These are phyloP conservation scores for Calonectria pseudoturangicola DNA, from an alignment of 2,329 filamentous ascomycete species.

Conservation along the genomic window DNA sequence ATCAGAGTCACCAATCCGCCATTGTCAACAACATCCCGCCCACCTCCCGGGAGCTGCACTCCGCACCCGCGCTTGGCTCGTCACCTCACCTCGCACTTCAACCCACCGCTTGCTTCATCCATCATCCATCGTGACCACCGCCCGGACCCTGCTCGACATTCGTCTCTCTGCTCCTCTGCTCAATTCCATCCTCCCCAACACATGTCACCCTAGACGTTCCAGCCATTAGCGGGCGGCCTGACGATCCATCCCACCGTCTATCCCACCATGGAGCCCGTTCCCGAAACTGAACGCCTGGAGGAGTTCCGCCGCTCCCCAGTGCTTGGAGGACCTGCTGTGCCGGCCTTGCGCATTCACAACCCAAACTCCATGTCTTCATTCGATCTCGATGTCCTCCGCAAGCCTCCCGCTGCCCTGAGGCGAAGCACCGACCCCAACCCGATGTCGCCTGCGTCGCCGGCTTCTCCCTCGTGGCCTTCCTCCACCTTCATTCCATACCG, in stretches of 20 bases:
- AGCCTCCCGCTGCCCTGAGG: conserved; percentile 70
- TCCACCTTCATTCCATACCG: conserved; percentile 72
- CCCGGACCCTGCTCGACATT: conserved; percentile 7
- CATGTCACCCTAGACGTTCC: conserved; percentile 51
- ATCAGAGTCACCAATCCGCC: conserved; percentile 4
- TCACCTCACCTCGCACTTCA: neutral
- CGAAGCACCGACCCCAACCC: conserved; percentile 76
- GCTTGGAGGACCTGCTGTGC: conserved; percentile 67
- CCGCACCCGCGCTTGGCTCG: neutral
- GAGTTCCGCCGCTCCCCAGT: conserved; percentile 77
- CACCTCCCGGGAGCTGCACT: conserved; percentile 7
- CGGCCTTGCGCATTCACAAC: conserved; percentile 70
- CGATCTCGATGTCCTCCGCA: conserved; percentile 67
- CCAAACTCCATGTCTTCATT: conserved; percentile 60
- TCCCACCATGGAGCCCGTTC: conserved; percentile 78
- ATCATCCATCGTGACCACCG: neutral
- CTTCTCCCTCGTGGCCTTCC: conserved; percentile 68
- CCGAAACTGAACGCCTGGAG: conserved; percentile 81
- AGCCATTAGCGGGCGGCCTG: conserved; percentile 50
- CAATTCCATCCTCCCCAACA: conserved; percentile 39
- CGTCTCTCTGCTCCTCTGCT: neutral
- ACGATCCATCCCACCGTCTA: conserved; percentile 49
- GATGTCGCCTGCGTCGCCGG: conserved; percentile 71
- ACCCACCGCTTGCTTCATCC: neutral
- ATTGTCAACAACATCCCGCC: conserved; percentile 17